Evolutionary conservation across 2,329 filamentous ascomycete genomes (phyloP), one percentile per base, ranked within the genome.

Genomic region (Trichophyton equinum): DNA sequence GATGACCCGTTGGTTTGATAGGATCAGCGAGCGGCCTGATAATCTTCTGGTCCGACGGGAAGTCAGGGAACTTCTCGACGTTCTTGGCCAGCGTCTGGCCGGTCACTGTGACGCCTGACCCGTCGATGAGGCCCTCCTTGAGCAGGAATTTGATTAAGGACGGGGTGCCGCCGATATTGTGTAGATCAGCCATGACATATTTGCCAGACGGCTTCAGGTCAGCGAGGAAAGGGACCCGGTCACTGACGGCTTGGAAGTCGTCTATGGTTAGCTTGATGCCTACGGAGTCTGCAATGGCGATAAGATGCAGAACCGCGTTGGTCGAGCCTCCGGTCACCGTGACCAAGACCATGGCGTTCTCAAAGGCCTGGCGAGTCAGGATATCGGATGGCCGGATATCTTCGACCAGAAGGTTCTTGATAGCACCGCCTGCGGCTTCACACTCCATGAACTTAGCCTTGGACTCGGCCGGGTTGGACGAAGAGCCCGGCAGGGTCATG

Each of bases 281-380:
- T 22, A 90, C 88, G 4, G 86, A 82, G 75, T 92, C 86, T 63
- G 89, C 89, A 61, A 92, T 91, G 68, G 89, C 89, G 70, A 94
- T 89, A 56, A 94, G 75, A 73, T 94, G 89, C 53, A 94, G 82
- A 40, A 94, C 89, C 44, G 89, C 89, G 73, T 94, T 94, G 65
- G 89, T 94, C 69, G 87, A 91, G 64, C 89, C 89, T 60, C 89
- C 89, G 2, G 89, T 88, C 67, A 92, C 87, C 71, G 86, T 91
- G 65, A 91, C 85, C 27, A 92, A 79, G 8, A 88, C 82, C 87
- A 94, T 92, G 69, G 89, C 89, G 70, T 92, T 86, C 76, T 92
- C 88, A 67, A 94, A 91, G 6, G 89, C 87, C 70, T 88, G 78
- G 60, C 88, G 84, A 8, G 88, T 92, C 72, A 94, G 78, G 72